Base-by-base conservation (phyloP, 2,329 filamentous ascomycete genomes). In the Nigrospora osmanthi region DNA sequence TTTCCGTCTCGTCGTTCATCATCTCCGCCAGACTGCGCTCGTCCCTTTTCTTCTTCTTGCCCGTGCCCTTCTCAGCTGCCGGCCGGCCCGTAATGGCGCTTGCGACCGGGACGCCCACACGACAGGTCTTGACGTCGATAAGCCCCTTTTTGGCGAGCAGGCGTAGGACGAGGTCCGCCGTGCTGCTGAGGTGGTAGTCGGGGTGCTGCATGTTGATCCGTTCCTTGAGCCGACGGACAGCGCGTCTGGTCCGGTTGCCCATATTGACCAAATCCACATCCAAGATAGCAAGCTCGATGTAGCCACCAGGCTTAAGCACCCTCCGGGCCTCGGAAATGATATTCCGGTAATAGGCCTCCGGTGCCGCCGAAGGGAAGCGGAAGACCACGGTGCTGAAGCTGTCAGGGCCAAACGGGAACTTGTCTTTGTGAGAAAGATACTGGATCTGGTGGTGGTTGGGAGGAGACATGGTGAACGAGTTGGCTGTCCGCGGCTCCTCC, bases 201-300 rank as follows among this genome's bases (percentile, higher is more conserved):
- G 78, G 71, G 11, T 85, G 73, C 9, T 71, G 71, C 15, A 73
- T 68, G 47, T 83, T 81, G 53, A 89, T 80, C 32, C 76, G 72
- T 55, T 88, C 82, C 63, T 90, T 91, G 46, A 91, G 67, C 0
- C 73, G 76, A 4, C 86, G 78, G 3, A 91, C 75, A 0, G 83
- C 77, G 14, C 81, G 78, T 6, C 87, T 77, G 1, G 83, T 81
- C 13, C 77, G 76, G 44, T 77, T 82, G 0, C 87, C 87, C 84
- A 91, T 89, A 58, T 88, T 89, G 63, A 89, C 81, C 48, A 93
- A 74, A 56, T 93, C 87, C 11, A 89, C 73, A 51, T 93, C 87
- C 1, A 93, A 73, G 34, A 89, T 81, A 0, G 81, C 83, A 15
- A 90, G 68, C 62, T 93, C 87, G n/a, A 93, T 75, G 57, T 83